Evolutionary conservation across 2,329 filamentous ascomycete genomes (phyloP), one percentile per base, ranked within the genome.

Genomic region (Xylariaceae sp.): DNA sequence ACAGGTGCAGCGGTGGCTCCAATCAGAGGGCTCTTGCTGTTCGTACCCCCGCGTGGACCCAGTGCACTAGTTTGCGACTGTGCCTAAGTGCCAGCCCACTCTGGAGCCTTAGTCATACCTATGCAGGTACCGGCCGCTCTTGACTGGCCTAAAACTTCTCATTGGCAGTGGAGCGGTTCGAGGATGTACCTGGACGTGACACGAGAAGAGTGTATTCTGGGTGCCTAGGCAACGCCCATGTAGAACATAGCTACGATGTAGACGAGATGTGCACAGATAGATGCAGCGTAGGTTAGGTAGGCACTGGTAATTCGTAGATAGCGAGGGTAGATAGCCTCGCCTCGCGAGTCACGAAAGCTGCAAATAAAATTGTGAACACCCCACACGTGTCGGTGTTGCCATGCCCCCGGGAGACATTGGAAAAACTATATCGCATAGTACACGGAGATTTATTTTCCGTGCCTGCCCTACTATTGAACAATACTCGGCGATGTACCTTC

Each of bases 101-200:
- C 37, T 42, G 37, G 37, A 53, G 56, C 42, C 48, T 58, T 51
- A 55, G 55, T 53, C 61, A 30, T 62, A 42, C 9, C 37, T 9
- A 69, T 68, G 67, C 66, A 69, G 67, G 67, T 69, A 68, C 66
- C 65, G 61, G 59, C 63, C 57, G 52, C 65, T 55, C 62, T 63
- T 57, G 7, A 58, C 37, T 42, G 37, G 37, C 37, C 37, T 42
- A 42, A 13, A 9, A 13, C 37, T 42, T 42, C 37, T 42, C 8
- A 42, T 42, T 42, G 37, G 37, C 11, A 42, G 37, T 8, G 37
- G 37, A 42, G 8, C 37, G 8, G 23, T 30, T 30, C 23, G 23
- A 30, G 23, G 4, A 5, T 30, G 23, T 30, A 30, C 23, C 23
- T 30, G 23, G 23, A 30, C 23, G 23, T 30, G 23, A 30, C 23